Conservation (phyloP, 2,329 filamentous ascomycete genomes). For the Pseudocercospora macadamiae region DNA sequence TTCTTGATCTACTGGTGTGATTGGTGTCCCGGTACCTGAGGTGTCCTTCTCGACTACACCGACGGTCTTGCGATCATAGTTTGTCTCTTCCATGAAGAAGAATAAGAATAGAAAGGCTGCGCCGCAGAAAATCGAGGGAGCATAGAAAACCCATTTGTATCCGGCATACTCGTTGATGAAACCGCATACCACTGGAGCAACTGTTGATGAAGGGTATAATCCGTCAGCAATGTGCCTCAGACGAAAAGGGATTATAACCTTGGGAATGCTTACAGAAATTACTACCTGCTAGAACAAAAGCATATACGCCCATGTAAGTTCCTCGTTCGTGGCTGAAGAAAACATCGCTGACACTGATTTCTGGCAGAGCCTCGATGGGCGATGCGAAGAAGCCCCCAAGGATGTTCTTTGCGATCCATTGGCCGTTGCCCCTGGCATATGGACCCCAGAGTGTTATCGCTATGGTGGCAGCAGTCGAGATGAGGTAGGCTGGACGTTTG, state of each 20-base stretch:
- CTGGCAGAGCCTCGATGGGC: slow-evolving; percentile 54
- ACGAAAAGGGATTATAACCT: too few relatives aligned
- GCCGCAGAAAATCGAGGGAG: slow-evolving; percentile 57
- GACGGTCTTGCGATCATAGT: slow-evolving; percentile 42
- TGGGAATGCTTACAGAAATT: too few relatives aligned
- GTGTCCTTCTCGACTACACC: slow-evolving; percentile 1
- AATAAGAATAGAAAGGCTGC: slow-evolving; percentile 56
- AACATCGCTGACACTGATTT: slow-evolving; percentile 32
- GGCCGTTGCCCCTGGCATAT: slow-evolving; percentile 48
- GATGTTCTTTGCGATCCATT: slow-evolving; percentile 53
- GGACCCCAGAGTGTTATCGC: slow-evolving; percentile 49
- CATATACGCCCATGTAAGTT: slow-evolving; percentile 34
- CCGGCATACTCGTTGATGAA: slow-evolving; percentile 53
- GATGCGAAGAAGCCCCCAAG: slow-evolving; percentile 53
- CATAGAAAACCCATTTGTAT: slow-evolving; percentile 55
- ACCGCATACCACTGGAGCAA: slow-evolving; percentile 50
- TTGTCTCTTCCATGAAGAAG: slow-evolving; percentile 64
- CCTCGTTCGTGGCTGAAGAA: slow-evolving; percentile 35
- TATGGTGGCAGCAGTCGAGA: slow-evolving; percentile 46
- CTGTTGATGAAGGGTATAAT: too few relatives aligned
- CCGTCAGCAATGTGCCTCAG: too few relatives aligned
- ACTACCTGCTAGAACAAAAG: slow-evolving; percentile 27
- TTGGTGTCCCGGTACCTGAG: neutral
- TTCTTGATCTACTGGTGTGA: neutral
- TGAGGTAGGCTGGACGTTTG: slow-evolving; percentile 53